phyloP scores from a whole-genome alignment of 257 asterid species.

The Ocimum tenuiflorum region DNA sequence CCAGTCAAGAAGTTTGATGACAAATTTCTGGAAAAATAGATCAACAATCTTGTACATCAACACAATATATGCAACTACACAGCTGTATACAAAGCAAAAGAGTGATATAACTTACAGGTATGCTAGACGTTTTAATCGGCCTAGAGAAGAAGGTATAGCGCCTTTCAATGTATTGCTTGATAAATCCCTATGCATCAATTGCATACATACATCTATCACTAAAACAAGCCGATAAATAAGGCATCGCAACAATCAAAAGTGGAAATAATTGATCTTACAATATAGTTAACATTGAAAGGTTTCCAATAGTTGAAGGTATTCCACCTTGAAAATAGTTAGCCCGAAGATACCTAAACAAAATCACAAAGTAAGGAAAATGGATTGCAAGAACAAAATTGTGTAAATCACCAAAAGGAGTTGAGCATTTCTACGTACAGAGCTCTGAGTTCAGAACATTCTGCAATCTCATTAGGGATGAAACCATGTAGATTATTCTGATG shows the following conservation, averaged over 20 bases:
- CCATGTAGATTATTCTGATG: constrained; percentile 91
- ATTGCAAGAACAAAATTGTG: background rate
- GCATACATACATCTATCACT: background rate
- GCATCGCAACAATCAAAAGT: background rate
- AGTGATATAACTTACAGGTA: constrained; percentile 54
- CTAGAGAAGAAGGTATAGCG: constrained; percentile 84
- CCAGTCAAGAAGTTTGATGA: constrained; percentile 90
- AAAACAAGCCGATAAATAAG: background rate
- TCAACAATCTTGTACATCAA: background rate
- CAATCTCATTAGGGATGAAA: constrained; percentile 62
- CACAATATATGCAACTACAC: background rate
- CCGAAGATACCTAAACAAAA: constrained; percentile 59
- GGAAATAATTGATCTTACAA: constrained; percentile 46
- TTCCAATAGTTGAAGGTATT: constrained; percentile 75
- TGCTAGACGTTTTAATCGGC: constrained; percentile 57
- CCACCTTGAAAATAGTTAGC: constrained; percentile 90
- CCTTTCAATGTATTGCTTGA: constrained; percentile 88
- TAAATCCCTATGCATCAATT: constrained; percentile 51
- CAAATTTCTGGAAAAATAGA: constrained; percentile 50
- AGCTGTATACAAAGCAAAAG: background rate
- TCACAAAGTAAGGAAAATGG: background rate
- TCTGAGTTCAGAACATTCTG: constrained; percentile 68
- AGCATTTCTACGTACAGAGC: constrained; percentile 61
- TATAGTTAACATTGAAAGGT: constrained; percentile 68
- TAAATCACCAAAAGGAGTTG: background rate